These are phyloP conservation scores for Taphrina populina DNA, from an alignment of 1,139 yeast species.

Conservation along the genomic window DNA sequence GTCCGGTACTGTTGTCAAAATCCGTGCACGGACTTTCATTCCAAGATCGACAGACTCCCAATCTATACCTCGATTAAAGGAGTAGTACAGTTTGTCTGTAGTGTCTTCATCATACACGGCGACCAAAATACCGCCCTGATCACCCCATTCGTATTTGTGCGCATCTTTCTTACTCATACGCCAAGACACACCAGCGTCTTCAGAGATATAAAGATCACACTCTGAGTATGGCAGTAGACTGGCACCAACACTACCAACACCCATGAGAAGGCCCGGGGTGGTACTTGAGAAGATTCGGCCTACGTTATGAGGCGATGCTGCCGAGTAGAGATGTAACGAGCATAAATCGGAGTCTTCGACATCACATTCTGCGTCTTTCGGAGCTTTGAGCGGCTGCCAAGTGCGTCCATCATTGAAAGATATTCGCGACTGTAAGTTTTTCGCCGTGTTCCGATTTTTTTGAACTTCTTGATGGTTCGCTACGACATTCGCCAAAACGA, in stretches of 20 bases:
- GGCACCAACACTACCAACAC: constrained; percentile 47
- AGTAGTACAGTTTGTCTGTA: constrained; percentile 49
- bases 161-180: constrained; percentile 56
- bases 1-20: constrained; percentile 64
- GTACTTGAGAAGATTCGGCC: constrained; percentile 57
- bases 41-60: constrained; percentile 62
- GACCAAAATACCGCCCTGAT: constrained; percentile 71
- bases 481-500: constrained; percentile 59
- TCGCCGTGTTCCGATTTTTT: constrained; percentile 39
- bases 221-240: constrained; percentile 41
- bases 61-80: constrained; percentile 70
- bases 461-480: constrained; percentile 40
- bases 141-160: constrained; percentile 66
- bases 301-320: constrained; percentile 56
- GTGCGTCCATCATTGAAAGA: constrained; percentile 65
- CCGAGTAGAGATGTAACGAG: constrained; percentile 57
- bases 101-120: constrained; percentile 53
- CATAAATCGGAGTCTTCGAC: constrained; percentile 53
- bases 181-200: constrained; percentile 82
- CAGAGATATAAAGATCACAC: constrained; percentile 56
- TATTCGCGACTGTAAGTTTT: constrained; percentile 49
- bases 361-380: constrained; percentile 47
- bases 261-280: constrained; percentile 71
- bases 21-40: constrained; percentile 50
- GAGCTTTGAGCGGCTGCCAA: constrained; percentile 55